Base-by-base conservation (phyloP, 2,329 filamentous ascomycete genomes). In the Parafenestella ontariensis region DNA sequence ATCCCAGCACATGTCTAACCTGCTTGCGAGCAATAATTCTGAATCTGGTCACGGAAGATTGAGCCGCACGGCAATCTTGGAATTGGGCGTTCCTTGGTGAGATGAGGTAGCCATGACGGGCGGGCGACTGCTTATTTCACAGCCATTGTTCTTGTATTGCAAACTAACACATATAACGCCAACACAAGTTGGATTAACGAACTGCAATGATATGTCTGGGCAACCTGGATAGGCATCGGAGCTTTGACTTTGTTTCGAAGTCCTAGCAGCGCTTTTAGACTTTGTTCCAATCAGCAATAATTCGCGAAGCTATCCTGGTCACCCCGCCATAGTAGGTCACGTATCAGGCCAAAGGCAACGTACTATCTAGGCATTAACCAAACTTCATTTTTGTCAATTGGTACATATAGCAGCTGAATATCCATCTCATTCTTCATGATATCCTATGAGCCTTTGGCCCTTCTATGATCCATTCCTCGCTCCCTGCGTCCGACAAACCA, bases 391-490 rank as follows among this genome's bases (percentile, higher is more conserved):
- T 23, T 5, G 20, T 28, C 13, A 24, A 29, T 43, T 18, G 23
- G 6, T 43, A 26, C 20, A 29, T 21, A 26, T 13, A 43, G 10
- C 17, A 21, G 10, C 20, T 34, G 28, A 23, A 20, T 36, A 24
- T 48, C 31, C 10, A 28, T 39, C 8, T n/a, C 33, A 36, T 23
- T 23, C 9, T 40, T 17, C 46, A 39, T 39, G 15, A 5, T 23
- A 41, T 41, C 11, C 18, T n/a, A 46, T 36, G 34, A 40, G 42
- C 33, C 41, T 24, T 31, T 8, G 40, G 33, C 9, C 43, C 57
- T 13, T 58, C 55, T 45, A 65, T 56, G 13, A 61, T 65, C 57
- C 58, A 65, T 45, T 61, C 60, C 41, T 63, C 60, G 39, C 60
- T 63, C 6, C 55, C 54, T 2, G 37, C 51, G 58, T 62, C 61